Percentiles rank a stretch among this genome's conserved stretches.
phyloP scores from a whole-genome alignment of 257 asterid species.

The Nicotiana sylvestris region DNA sequence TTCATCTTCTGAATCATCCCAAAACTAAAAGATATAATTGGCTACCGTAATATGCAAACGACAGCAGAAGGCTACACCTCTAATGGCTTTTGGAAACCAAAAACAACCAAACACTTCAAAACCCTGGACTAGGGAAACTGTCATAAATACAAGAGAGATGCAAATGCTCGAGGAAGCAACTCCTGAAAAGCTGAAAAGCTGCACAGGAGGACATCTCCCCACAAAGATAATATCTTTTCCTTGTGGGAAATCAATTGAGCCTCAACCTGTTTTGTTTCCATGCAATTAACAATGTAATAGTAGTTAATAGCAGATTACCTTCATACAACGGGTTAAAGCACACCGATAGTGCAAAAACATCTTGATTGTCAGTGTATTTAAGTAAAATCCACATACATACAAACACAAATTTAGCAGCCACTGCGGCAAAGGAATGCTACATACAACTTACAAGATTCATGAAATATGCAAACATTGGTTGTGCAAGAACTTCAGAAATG shows the following conservation, averaged over 20 bases:
- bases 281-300: neutral
- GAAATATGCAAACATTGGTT: neutral
- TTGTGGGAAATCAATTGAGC: neutral
- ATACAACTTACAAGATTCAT: neutral
- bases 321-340: too few relatives aligned
- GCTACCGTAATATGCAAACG: too few relatives aligned
- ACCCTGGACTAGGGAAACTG: too few relatives aligned
- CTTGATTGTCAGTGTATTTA: neutral
- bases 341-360: neutral
- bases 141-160: too few relatives aligned
- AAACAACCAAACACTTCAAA: neutral
- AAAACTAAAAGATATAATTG: neutral
- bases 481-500: neutral
- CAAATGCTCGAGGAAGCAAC: too few relatives aligned
- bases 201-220: neutral
- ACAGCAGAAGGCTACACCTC: neutral
- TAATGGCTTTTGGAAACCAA: neutral
- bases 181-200: too few relatives aligned
- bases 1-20: neutral
- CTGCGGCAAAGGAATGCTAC: neutral
- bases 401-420: neutral
- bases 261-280: neutral
- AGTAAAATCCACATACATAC: neutral
- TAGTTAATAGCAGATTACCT: too few relatives aligned
- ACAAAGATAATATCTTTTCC: too few relatives aligned